phyloP scores from a whole-genome alignment of 1,284 basidiomycete species.

The Ganoderma lingzhi region DNA sequence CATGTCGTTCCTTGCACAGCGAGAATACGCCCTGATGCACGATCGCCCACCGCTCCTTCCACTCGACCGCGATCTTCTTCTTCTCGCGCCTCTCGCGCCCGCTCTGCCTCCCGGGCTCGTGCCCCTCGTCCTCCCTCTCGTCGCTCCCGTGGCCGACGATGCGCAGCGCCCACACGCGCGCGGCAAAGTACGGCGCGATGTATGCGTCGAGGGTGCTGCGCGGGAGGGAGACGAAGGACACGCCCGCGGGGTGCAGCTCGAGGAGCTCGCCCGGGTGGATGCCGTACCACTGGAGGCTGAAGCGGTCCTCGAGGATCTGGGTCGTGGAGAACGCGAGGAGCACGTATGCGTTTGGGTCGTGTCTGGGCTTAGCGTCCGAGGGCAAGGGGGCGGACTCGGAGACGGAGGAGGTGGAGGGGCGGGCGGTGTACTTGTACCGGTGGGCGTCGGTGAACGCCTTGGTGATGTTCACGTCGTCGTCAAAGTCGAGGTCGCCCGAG shows the following conservation, averaged over 20 bases:
- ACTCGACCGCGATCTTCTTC: constrained; percentile 55
- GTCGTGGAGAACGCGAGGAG: constrained; percentile 73
- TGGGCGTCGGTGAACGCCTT: constrained; percentile 26
- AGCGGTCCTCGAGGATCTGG: constrained; percentile 71
- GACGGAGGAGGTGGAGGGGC: constrained; percentile 29
- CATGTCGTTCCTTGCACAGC: constrained; percentile 61
- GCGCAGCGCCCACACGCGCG: constrained; percentile 62
- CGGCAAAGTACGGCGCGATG: constrained; percentile 73
- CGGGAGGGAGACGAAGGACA: constrained; percentile 51
- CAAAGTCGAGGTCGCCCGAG: constrained; percentile 4
- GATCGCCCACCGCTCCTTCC: constrained; percentile 71
- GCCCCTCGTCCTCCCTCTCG: constrained; percentile 26
- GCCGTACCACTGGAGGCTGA: constrained; percentile 61
- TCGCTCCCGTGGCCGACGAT: constrained; percentile 44
- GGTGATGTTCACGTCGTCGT: constrained; percentile 27
- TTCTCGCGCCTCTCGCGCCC: constrained; percentile 30
- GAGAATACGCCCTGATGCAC: constrained; percentile 63
- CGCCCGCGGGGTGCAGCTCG: constrained; percentile 60
- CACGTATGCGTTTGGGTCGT: constrained; percentile 41
- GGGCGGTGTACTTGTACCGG: constrained; percentile 31
- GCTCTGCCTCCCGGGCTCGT: constrained; percentile 26
- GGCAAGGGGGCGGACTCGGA: constrained; percentile 25
- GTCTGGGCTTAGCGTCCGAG: constrained; percentile 15
- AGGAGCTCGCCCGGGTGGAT: constrained; percentile 68
- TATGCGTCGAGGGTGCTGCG: constrained; percentile 56